Conservation (phyloP, 139 green algal genomes). For the Chlorokybus atmophyticus region DNA sequence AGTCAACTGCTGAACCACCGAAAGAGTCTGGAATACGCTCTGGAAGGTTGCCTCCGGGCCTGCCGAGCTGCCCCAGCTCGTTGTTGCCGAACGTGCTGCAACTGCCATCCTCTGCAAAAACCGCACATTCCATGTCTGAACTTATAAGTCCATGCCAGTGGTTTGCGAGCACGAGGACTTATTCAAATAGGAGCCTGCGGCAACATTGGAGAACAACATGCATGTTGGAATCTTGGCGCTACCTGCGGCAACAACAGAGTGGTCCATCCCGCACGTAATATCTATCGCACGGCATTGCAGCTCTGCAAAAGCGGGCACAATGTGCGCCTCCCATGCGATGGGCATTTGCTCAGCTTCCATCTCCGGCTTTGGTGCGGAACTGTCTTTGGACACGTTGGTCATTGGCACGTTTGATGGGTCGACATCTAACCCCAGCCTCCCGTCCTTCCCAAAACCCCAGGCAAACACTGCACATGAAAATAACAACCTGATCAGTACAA, state of each 20-base stretch:
- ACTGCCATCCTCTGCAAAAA: not conserved
- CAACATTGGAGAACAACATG: not conserved
- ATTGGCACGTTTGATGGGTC: not conserved
- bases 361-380: not conserved
- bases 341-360: slow-evolving; percentile 11
- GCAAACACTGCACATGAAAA: too few species aligned
- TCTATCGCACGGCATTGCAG: not conserved
- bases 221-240: not conserved
- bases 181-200: not conserved
- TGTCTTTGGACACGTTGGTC: too few species aligned
- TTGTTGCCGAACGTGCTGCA: slow-evolving; percentile 5
- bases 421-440: slow-evolving; percentile 13
- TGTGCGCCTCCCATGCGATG: slow-evolving; percentile 6
- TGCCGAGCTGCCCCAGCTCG: slow-evolving; percentile 3
- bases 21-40: too few species aligned
- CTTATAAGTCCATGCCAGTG: not conserved
- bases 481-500: too few species aligned
- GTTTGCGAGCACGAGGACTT: not conserved
- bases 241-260: slow-evolving; percentile 15
- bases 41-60: too few species aligned
- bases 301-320: slow-evolving; percentile 2
- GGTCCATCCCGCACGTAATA: slow-evolving; percentile 13
- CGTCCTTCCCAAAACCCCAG: slow-evolving; percentile 10
- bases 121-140: too few species aligned
- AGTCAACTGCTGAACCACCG: too few species aligned